phyloP scores from a whole-genome alignment of 2,329 filamentous ascomycete species.

The Colletotrichum musicola region DNA sequence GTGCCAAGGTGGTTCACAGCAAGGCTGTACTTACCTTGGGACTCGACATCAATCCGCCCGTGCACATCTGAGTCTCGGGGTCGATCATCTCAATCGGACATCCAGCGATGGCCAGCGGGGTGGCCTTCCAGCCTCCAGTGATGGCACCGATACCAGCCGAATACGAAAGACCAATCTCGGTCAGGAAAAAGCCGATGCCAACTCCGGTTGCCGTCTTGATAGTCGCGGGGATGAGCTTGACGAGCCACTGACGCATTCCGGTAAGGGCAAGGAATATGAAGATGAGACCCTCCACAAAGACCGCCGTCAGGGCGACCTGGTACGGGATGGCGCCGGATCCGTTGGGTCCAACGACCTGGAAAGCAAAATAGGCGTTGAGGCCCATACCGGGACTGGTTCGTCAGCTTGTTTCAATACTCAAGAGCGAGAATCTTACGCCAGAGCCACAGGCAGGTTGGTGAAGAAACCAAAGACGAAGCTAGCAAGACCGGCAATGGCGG shows the following conservation, averaged over 20 bases:
- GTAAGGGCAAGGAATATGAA: constrained; percentile 74
- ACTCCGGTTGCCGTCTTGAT: constrained; percentile 76
- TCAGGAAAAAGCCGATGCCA: constrained; percentile 74
- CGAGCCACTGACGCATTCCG: constrained; percentile 80
- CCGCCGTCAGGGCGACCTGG: constrained; percentile 70
- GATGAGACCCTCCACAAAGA: constrained; percentile 75
- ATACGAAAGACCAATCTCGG: constrained; percentile 78
- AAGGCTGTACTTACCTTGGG: constrained; percentile 67
- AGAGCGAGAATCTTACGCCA: constrained; percentile 69
- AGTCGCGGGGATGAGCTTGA: constrained; percentile 73
- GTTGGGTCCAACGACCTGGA: constrained; percentile 73
- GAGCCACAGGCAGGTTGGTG: constrained; percentile 82
- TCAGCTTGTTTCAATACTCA: constrained; percentile 19
- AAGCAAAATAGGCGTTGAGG: constrained; percentile 76
- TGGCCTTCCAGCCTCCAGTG: constrained; percentile 73
- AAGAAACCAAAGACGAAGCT: constrained; percentile 83
- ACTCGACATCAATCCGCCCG: constrained; percentile 78
- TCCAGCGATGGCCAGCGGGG: constrained; percentile 82
- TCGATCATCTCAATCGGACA: constrained; percentile 71
- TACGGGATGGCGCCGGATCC: constrained; percentile 70
- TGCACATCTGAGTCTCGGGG: constrained; percentile 61
- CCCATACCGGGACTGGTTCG: constrained; percentile 72
- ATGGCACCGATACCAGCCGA: constrained; percentile 86
- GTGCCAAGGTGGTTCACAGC: constrained; percentile 3
- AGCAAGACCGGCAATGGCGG: constrained; percentile 81